Base-by-base conservation (phyloP, 2,329 filamentous ascomycete genomes). In the Chaetothyriales sp. region DNA sequence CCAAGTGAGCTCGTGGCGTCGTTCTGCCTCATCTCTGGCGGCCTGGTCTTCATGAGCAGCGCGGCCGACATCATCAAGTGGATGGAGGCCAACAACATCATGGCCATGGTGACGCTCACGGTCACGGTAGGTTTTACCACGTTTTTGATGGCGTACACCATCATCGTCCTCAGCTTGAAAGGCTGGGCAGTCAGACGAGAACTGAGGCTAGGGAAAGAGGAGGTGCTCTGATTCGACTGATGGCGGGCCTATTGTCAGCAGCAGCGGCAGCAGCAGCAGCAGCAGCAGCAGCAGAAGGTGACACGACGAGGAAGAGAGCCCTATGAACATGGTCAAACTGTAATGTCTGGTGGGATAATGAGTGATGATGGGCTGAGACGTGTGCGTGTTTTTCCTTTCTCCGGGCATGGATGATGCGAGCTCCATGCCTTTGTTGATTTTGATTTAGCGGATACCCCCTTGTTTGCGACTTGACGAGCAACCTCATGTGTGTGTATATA, bases 41-140 rank as follows among this genome's bases (percentile, higher is more conserved):
- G 92, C 5, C 73, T 93, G 45, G 81, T 95, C 50, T 95, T 96
- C 68, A 95, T 95, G 85, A 76, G 85, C 54, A 94, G 87, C 64
- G 84, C 84, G 55, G 77, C 78, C 51, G 87, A 93, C 62, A 84
- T 84, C 0, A 77, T 95, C 22, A 65, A 73, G 8, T 79, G 80
- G n/a, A 86, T 95, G 71, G 81, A 89, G 53, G 75, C 77, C 51
- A 83, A 89, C 62, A 68, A 81, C 3, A 70, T 95, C 15, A 85
- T 95, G 62, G 86, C 86, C 56, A 95, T 95, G 88, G 92, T 95
- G 66, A 79, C 87, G 54, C 94, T 95, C 67, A 95, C 87, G 0
- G 77, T 95, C 32, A 84, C 81, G 8, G 84, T 93, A 78, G 90
- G 89, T 1, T 64, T 93, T 5, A 85, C 87, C 1, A 83, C 82